Percentiles rank a stretch among this genome's conserved stretches.
Evolutionary conservation across 495 filamentous ascomycete genomes (phyloP).

Genomic region (Xylaria acuta): DNA sequence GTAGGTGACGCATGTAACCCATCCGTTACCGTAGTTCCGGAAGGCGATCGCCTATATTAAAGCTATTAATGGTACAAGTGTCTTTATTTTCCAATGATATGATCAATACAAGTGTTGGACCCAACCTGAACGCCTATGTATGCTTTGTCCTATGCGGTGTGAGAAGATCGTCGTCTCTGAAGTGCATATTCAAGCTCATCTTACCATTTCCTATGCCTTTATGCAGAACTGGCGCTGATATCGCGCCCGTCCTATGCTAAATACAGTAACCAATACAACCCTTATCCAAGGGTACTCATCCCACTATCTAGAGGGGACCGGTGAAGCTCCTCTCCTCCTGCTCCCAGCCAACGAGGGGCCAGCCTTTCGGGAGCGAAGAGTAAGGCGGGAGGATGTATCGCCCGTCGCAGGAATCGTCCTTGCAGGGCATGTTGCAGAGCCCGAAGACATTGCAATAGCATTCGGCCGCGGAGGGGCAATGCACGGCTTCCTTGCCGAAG

Average conservation of each 20-base stretch:
- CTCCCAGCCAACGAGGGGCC: slow-evolving; percentile 46
- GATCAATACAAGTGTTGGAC: neutral
- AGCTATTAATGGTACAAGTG: slow-evolving; percentile 1
- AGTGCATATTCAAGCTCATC: slow-evolving; percentile 2
- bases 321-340: slow-evolving; percentile 37
- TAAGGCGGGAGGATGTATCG: slow-evolving; percentile 43
- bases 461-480: slow-evolving; percentile 62
- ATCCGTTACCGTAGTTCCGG: neutral
- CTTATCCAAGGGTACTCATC: neutral
- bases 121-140: slow-evolving; percentile 1
- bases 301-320: slow-evolving; percentile 24
- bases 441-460: slow-evolving; percentile 73
- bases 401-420: slow-evolving; percentile 35
- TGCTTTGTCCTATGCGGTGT: neutral
- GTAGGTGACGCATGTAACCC: neutral
- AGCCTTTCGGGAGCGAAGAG: slow-evolving; percentile 42
- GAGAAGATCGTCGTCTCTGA: neutral
- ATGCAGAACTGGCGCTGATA: neutral
- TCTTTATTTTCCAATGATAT: neutral
- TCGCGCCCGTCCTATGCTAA: neutral
- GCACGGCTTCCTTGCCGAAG: slow-evolving; percentile 53
- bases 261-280: neutral
- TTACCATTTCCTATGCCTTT: neutral
- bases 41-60: neutral
- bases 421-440: slow-evolving; percentile 56